A percentile compares a stretch with the other conserved stretches of the same genome.
Evolutionary conservation across 306 rosid genomes (phyloP).

Genomic region (Styphnolobium japonicum): DNA sequence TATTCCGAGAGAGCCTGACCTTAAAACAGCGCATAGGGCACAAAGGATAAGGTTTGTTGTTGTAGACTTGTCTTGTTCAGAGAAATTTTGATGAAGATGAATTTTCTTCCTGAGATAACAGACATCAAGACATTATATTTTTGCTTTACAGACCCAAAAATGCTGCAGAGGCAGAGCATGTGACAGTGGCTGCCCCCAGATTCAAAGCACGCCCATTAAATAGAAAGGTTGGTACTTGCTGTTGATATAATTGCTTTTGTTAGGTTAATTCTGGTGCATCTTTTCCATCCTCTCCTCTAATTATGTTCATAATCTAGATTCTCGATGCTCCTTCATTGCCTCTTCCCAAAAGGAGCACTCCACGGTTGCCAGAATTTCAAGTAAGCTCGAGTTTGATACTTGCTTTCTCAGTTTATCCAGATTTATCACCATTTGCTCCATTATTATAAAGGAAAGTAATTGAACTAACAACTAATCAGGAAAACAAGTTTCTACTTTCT

Average conservation of each 20-base stretch:
- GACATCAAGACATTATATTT: conserved; percentile 14
- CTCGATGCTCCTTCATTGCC: conserved; percentile 88
- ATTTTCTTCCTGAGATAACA: background rate
- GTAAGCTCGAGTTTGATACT: conserved; percentile 42
- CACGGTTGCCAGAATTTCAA: conserved; percentile 82
- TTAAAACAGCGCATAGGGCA: conserved; percentile 84
- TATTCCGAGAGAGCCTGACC: conserved; percentile 88
- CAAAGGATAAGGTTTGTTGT: conserved; percentile 74
- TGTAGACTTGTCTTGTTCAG: conserved; percentile 6
- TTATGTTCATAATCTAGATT: conserved; percentile 52
- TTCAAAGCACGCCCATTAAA: conserved; percentile 99
- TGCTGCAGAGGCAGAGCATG: conserved; percentile 49
- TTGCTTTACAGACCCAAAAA: conserved; percentile 54
- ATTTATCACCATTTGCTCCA: background rate
- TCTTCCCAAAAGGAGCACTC: conserved; percentile 75
- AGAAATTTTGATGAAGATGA: conserved; percentile 7
- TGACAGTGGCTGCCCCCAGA: conserved; percentile 40
- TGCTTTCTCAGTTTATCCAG: background rate
- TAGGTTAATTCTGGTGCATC: background rate
- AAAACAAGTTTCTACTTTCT: conserved; percentile 12
- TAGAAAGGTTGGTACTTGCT: conserved; percentile 67
- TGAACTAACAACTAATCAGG: conserved; percentile 1
- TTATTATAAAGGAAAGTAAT: background rate
- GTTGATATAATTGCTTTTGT: conserved; percentile 6
- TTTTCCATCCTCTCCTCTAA: conserved; percentile 26